A percentile compares a stretch with the other conserved stretches of the same genome.
Evolutionary conservation across 1,139 yeast species (phyloP).

Genomic region (Taphrina wiesneri): DNA sequence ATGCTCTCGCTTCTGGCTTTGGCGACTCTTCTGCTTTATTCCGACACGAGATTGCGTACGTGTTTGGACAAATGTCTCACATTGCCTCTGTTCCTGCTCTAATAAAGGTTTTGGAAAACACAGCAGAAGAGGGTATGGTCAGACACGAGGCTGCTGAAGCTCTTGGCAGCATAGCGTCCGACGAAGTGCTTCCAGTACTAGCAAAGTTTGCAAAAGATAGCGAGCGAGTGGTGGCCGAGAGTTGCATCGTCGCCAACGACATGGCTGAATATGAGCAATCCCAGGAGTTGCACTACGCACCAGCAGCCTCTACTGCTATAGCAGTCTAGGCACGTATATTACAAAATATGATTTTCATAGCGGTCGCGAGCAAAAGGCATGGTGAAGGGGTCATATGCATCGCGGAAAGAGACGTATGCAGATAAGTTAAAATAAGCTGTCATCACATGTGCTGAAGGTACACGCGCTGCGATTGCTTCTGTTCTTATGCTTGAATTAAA

Average conservation of each 20-base stretch:
- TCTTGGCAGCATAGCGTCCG: conserved; percentile 94
- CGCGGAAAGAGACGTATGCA: background rate
- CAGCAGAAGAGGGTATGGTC: conserved; percentile 91
- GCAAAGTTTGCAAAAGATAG: conserved; percentile 74
- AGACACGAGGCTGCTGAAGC: conserved; percentile 99
- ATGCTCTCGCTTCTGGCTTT: conserved; percentile 88
- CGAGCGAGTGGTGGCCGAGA: conserved; percentile 89
- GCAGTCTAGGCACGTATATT: conserved; percentile 7
- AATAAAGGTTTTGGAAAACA: conserved; percentile 74
- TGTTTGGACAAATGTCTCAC: conserved; percentile 93
- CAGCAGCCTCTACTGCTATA: conserved; percentile 1
- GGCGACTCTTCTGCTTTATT: conserved; percentile 87
- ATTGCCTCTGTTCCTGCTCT: conserved; percentile 90
- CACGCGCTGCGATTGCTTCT: background rate
- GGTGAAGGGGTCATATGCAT: background rate
- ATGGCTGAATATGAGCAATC: conserved; percentile 97
- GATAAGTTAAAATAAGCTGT: background rate
- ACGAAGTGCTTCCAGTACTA: conserved; percentile 86
- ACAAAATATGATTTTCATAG: background rate
- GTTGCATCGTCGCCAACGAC: conserved; percentile 94
- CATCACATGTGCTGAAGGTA: background rate
- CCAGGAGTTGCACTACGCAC: conserved; percentile 73
- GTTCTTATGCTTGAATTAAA: background rate
- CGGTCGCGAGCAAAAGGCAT: background rate
- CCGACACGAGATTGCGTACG: conserved; percentile 97